phyloP scores from a whole-genome alignment of 345 rosid genomes.

The Populus simonii region DNA sequence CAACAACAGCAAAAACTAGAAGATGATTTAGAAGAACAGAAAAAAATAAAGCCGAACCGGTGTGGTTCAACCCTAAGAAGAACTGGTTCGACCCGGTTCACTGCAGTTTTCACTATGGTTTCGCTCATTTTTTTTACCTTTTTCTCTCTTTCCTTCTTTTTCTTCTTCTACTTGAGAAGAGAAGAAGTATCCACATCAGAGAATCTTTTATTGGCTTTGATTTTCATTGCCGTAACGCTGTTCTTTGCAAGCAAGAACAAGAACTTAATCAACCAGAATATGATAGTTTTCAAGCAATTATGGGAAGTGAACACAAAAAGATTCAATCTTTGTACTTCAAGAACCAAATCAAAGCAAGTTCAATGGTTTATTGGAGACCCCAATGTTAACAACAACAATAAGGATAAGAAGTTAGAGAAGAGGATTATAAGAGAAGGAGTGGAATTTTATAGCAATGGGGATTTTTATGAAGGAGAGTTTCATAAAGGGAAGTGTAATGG shows the following conservation, averaged over 20 bases:
- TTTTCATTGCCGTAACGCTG: conserved; percentile 70
- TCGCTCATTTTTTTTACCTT: conserved; percentile 48
- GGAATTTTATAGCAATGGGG: conserved; percentile 79
- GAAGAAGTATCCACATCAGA: conserved; percentile 71
- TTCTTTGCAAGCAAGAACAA: conserved; percentile 76
- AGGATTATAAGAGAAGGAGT: conserved; percentile 69
- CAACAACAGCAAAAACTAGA: conserved; percentile 12
- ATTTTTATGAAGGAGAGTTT: conserved; percentile 89
- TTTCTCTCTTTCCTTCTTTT: conserved; percentile 43
- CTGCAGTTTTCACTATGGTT: conserved; percentile 52
- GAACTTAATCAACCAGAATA: conserved; percentile 52
- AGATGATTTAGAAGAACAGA: conserved; percentile 29
- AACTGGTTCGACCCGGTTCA: conserved; percentile 49
- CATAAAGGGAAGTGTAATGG: conserved; percentile 82
- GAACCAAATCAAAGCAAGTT: conserved; percentile 50
- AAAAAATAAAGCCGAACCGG: conserved; percentile 27
- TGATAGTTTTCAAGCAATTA: conserved; percentile 41
- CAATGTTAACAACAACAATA: conserved; percentile 13
- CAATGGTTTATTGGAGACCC: conserved; percentile 83
- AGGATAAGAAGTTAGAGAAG: conserved; percentile 12
- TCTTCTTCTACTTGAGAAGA: conserved; percentile 50
- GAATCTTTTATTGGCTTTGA: conserved; percentile 64
- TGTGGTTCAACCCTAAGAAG: conserved; percentile 43
- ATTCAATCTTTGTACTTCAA: conserved; percentile 31
- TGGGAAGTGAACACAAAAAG: conserved; percentile 44